phyloP scores from a whole-genome alignment of 108 stramenopile species.

The Nitzschia inconspicua region DNA sequence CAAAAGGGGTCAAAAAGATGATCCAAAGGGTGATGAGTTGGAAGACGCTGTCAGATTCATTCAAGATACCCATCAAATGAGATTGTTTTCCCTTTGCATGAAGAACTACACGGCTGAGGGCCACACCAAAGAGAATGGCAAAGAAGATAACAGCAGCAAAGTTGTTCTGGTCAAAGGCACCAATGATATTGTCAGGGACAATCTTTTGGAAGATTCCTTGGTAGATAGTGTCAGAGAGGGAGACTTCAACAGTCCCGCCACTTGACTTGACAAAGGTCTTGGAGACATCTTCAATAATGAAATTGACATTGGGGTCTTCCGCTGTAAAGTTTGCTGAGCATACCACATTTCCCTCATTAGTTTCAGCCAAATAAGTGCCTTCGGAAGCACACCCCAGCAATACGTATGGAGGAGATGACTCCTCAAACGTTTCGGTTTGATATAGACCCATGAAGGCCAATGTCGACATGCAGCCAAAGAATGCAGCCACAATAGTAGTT shows the following conservation, averaged over 20 bases:
- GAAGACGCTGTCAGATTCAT: slow-evolving; percentile 26
- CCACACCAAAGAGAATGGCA: slow-evolving; percentile 18
- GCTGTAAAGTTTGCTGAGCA: slow-evolving; percentile 17
- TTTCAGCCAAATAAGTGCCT: slow-evolving; percentile 25
- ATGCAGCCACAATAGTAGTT: slow-evolving; percentile 34
- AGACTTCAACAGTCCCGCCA: slow-evolving; percentile 5
- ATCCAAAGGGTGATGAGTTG: slow-evolving; percentile 1
- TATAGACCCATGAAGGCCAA: slow-evolving; percentile 20
- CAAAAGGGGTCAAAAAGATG: slow-evolving; percentile 11
- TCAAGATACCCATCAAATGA: slow-evolving; percentile 6
- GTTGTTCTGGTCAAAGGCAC: slow-evolving; percentile 21
- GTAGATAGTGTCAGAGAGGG: slow-evolving; percentile 16
- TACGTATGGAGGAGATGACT: slow-evolving; percentile 3
- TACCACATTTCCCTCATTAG: slow-evolving; percentile 34
- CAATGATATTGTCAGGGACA: slow-evolving; percentile 25
- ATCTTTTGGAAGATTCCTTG: slow-evolving; percentile 41
- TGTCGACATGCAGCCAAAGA: slow-evolving; percentile 27
- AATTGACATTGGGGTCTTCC: slow-evolving; percentile 14
- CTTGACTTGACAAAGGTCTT: slow-evolving; percentile 18
- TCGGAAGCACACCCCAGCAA: slow-evolving; percentile 28
- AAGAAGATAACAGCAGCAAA: slow-evolving; percentile 37
- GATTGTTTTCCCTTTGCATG: too few relatives aligned
- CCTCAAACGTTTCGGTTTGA: slow-evolving; percentile 3
- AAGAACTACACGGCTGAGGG: too few relatives aligned
- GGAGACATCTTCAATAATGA: slow-evolving; percentile 33